phyloP scores from a whole-genome alignment of 345 rosid genomes.

The Adansonia digitata region DNA sequence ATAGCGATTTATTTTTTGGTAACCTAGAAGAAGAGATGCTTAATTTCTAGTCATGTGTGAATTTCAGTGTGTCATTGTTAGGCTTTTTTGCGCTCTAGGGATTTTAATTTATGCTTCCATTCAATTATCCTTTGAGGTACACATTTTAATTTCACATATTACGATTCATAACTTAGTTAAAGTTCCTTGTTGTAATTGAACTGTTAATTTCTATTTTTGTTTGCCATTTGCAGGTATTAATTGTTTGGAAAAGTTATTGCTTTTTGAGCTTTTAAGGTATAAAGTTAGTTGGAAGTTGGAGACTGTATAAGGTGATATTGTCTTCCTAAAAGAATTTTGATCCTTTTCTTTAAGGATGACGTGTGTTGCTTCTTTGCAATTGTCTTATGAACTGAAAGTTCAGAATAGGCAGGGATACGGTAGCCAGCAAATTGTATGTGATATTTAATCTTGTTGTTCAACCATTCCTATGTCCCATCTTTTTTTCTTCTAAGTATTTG shows the following conservation, averaged over 20 bases:
- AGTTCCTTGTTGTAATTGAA: neutral
- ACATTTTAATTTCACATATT: neutral
- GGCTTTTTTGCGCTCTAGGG: constrained; percentile 1
- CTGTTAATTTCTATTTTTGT: neutral
- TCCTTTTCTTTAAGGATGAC: constrained; percentile 20
- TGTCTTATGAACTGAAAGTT: constrained; percentile 47
- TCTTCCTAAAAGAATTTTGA: neutral
- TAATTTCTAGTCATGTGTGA: neutral
- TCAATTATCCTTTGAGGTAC: neutral
- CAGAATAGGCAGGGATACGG: constrained; percentile 32
- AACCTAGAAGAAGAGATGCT: neutral
- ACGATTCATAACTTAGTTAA: neutral
- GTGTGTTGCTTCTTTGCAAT: constrained; percentile 39
- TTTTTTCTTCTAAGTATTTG: neutral
- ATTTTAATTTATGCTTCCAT: neutral
- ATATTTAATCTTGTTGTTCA: neutral
- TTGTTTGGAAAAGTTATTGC: neutral
- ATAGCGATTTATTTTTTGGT: neutral
- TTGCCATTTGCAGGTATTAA: neutral
- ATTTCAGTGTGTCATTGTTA: neutral
- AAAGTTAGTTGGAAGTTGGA: neutral
- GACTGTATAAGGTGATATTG: neutral
- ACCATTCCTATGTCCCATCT: neutral
- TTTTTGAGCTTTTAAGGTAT: neutral
- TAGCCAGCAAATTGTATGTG: constrained; percentile 29